Evolutionary conservation across 2,329 filamentous ascomycete genomes (phyloP).

Genomic region (Sphaerulina vaccinii): DNA sequence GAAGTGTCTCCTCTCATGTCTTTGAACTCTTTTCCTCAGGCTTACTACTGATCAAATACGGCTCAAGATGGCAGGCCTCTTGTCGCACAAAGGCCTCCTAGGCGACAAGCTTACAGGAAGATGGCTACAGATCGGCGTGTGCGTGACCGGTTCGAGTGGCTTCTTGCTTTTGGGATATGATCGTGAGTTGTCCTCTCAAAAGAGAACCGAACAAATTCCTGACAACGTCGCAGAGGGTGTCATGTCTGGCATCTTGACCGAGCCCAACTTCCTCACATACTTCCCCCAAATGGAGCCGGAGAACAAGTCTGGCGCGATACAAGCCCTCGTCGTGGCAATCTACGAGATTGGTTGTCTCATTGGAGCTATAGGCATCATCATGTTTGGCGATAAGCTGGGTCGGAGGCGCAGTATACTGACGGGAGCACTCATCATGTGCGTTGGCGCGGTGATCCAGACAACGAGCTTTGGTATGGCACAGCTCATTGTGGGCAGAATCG

Average conservation of each 20-base stretch:
- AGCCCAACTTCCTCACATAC: constrained; percentile 41
- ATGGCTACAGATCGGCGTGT: constrained; percentile 19
- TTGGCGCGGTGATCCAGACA: constrained; percentile 63
- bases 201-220: background rate
- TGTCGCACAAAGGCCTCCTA: constrained; percentile 20
- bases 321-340: constrained; percentile 39
- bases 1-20: background rate
- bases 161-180: constrained; percentile 26
- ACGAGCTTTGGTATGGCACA: constrained; percentile 47
- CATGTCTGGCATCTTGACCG: constrained; percentile 45
- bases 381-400: constrained; percentile 60
- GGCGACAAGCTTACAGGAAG: constrained; percentile 17
- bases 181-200: constrained; percentile 3
- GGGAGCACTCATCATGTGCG: constrained; percentile 57
- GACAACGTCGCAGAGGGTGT: constrained; percentile 31
- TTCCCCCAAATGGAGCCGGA: constrained; percentile 42
- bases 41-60: background rate
- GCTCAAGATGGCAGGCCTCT: constrained; percentile 9
- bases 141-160: constrained; percentile 17
- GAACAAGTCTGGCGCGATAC: constrained; percentile 26
- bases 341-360: constrained; percentile 35
- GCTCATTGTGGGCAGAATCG: constrained; percentile 51
- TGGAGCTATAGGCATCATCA: constrained; percentile 41
- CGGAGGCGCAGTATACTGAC: constrained; percentile 58
- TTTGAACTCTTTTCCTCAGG: background rate